Percentiles rank a stretch among this genome's conserved stretches.
phyloP scores from a whole-genome alignment of 192 early-diverging fungal genomes.

The Radiomyces spectabilis region DNA sequence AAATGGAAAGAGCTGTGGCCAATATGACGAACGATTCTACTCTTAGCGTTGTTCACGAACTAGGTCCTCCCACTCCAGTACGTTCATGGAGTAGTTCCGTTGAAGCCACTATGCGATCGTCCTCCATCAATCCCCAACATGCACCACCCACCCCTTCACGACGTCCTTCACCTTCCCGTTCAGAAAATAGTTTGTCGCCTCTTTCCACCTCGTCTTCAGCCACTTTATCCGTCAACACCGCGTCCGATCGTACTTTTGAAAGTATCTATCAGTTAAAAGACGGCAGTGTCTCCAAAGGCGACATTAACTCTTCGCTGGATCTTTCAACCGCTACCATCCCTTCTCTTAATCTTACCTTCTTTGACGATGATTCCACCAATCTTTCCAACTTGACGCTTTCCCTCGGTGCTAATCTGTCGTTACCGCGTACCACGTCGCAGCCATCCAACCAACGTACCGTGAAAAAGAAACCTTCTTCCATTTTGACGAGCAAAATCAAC shows the following conservation, averaged over 20 bases:
- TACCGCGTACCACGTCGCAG: no score
- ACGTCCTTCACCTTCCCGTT: background rate
- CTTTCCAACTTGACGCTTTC: constrained; percentile 22
- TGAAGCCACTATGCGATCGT: no score
- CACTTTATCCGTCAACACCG: background rate
- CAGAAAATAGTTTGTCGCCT: background rate
- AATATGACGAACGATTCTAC: no score
- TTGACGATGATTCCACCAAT: constrained; percentile 26
- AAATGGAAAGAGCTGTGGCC: no score
- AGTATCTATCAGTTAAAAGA: background rate
- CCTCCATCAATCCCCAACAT: no score
- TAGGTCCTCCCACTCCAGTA: no score
- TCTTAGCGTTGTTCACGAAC: no score
- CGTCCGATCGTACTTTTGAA: background rate
- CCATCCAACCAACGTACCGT: no score
- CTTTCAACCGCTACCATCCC: background rate
- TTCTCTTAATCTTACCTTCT: constrained; percentile 15
- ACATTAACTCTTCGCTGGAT: background rate
- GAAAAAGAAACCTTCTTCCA: no score
- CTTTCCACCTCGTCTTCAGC: background rate
- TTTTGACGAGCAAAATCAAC: no score
- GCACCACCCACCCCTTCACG: background rate
- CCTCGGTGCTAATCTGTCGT: constrained; percentile 23
- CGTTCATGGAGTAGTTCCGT: no score
- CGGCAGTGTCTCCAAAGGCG: background rate